Conservation (phyloP, 2,329 filamentous ascomycete species). For the Lecanicillium sp. region DNA sequence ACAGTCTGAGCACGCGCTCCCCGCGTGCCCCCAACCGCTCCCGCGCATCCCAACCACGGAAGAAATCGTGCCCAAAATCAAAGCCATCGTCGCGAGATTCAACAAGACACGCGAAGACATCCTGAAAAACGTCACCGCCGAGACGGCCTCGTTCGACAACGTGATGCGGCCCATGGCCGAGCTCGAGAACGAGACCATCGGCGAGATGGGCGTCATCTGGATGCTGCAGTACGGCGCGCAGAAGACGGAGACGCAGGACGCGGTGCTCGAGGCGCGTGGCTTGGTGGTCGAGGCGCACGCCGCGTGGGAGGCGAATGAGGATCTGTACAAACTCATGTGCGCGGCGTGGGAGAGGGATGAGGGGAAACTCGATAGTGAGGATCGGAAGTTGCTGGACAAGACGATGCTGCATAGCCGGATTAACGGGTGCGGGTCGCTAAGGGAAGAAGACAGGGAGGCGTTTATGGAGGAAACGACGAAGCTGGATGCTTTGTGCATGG, state of each 20-base stretch:
- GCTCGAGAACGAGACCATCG: constrained; percentile 43
- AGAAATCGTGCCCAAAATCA: not conserved
- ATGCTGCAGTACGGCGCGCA: constrained; percentile 51
- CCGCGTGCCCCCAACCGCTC: not conserved
- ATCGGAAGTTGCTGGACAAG: constrained; percentile 44
- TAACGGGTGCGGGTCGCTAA: constrained; percentile 44
- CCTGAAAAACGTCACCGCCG: not conserved
- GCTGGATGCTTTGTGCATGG: constrained; percentile 45
- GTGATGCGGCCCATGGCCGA: constrained; percentile 50
- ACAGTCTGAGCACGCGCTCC: not conserved
- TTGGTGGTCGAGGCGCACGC: constrained; percentile 31
- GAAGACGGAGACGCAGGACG: constrained; percentile 42
- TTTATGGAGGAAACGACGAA: constrained; percentile 52
- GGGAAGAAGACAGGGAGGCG: constrained; percentile 40
- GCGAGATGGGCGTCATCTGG: constrained; percentile 45
- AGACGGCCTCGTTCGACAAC: constrained; percentile 35
- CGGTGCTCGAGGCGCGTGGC: constrained; percentile 46
- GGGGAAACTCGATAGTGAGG: constrained; percentile 40
- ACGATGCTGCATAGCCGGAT: constrained; percentile 46
- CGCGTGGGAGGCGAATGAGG: constrained; percentile 39
- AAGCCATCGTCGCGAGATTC: not conserved
- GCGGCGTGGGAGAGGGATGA: constrained; percentile 34
- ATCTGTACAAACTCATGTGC: constrained; percentile 36
- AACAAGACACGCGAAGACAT: not conserved
- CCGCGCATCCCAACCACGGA: not conserved